Percentiles rank a stretch among this genome's conserved stretches.
Conservation (phyloP, 2,329 filamentous ascomycete genomes). For the Aureobasidium vineae region DNA sequence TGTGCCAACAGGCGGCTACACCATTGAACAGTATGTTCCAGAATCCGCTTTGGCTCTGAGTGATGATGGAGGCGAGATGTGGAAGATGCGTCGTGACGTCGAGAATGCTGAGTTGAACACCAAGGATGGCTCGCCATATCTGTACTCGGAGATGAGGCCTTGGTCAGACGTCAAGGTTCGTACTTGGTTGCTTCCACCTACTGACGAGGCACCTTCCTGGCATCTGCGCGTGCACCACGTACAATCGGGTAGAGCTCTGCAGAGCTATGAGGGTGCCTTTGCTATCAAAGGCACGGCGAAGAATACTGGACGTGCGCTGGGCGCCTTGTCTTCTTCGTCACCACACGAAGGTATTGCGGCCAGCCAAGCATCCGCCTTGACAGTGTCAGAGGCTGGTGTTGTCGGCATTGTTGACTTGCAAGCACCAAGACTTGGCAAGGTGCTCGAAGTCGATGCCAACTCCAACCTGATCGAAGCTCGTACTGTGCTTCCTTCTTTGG, state of each 20-base stretch:
- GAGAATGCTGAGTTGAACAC: conserved; percentile 62
- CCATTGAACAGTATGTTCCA: conserved; percentile 72
- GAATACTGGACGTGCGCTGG: conserved; percentile 58
- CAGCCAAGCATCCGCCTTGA: conserved; percentile 40
- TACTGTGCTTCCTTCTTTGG: conserved; percentile 68
- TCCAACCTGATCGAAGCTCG: conserved; percentile 72
- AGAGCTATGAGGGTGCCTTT: conserved; percentile 73
- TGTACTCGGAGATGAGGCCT: conserved; percentile 69
- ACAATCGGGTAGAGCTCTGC: conserved; percentile 58
- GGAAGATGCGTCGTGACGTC: conserved; percentile 72
- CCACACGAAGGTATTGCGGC: conserved; percentile 46
- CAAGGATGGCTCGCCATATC: conserved; percentile 55
- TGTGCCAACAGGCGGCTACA: conserved; percentile 71
- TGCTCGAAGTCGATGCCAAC: conserved; percentile 75
- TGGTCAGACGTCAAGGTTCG: conserved; percentile 66
- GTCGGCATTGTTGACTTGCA: conserved; percentile 53
- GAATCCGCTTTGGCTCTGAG: conserved; percentile 74
- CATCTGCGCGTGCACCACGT: conserved; percentile 66
- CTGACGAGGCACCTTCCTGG: conserved; percentile 62
- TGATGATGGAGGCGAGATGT: conserved; percentile 73
- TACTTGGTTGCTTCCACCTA: conserved; percentile 64
- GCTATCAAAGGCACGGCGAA: conserved; percentile 63
- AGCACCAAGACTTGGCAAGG: conserved; percentile 55
- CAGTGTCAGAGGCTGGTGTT: conserved; percentile 51
- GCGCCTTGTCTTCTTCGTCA: conserved; percentile 37